These are phyloP conservation scores for Misopates orontium DNA, from an alignment of 257 asterid species.

Conservation along the genomic window DNA sequence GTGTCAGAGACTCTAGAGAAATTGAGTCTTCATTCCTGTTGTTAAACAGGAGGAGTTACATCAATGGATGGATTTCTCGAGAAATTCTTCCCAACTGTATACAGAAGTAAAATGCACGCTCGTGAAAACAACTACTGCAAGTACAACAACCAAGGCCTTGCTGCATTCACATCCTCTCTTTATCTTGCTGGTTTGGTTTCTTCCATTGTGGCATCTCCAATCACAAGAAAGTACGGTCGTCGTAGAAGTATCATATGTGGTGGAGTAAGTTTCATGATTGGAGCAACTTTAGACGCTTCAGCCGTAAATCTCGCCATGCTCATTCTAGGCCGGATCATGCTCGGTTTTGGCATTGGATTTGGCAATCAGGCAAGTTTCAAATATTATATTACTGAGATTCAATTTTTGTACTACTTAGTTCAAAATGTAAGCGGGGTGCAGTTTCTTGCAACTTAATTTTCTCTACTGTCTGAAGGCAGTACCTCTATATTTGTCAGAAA, in stretches of 20 bases:
- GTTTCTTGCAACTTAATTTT: not conserved
- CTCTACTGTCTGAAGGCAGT: conserved; percentile 63
- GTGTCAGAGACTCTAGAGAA: not conserved
- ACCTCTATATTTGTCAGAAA: conserved; percentile 76
- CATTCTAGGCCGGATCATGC: conserved; percentile 77
- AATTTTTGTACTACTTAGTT: not conserved
- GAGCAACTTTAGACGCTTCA: conserved; percentile 68
- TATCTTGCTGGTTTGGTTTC: conserved; percentile 77
- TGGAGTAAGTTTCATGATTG: conserved; percentile 64
- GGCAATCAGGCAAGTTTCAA: conserved; percentile 68
- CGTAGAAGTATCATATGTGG: conserved; percentile 74
- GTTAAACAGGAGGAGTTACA: conserved; percentile 73
- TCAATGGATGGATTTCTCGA: conserved; percentile 82
- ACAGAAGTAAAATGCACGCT: conserved; percentile 49
- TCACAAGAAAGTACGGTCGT: conserved; percentile 70
- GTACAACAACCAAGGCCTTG: conserved; percentile 75
- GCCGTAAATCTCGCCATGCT: conserved; percentile 72
- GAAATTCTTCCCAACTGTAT: conserved; percentile 64
- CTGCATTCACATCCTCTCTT: conserved; percentile 80
- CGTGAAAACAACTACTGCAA: conserved; percentile 84
- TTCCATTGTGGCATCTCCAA: conserved; percentile 66
- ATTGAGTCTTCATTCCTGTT: conserved; percentile 6
- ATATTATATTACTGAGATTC: not conserved
- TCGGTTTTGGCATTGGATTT: conserved; percentile 87
- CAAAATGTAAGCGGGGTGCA: too few species aligned